Base-by-base conservation (phyloP, 208 protist species). In the Jaenimonas drosophilae region DNA sequence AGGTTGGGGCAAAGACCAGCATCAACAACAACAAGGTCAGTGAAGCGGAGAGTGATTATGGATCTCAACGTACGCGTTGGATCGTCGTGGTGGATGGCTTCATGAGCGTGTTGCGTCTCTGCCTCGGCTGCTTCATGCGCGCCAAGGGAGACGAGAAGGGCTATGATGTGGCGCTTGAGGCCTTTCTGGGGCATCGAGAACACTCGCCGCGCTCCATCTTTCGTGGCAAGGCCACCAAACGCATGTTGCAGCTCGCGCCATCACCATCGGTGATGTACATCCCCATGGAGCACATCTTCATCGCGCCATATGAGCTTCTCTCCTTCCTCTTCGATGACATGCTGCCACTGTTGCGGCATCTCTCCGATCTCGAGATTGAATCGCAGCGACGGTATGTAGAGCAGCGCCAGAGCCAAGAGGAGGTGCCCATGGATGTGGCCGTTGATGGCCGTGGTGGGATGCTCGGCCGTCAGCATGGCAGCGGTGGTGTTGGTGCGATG, bases 291-390 rank as follows among this genome's bases (percentile, higher is more conserved):
- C 54, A 51, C 21, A 49, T 89, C 25, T 89, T 76, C 51, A 78
- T 90, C 30, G 64, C 65, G 23, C 79, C 79, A 7, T 90, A 83
- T 51, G 80, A 89, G 32, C 70, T 90, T 16, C 62, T 82, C 31
- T 77, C 80, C 12, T 84, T 81, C 39, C 49, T 88, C 42, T 88
- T 93, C 55, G 85, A 93, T 49, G 67, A 88, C 51, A 88, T 90
- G 80, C 57, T 93, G 24, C 66, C 63, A 20, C 54, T 76, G 17
- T 48, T 90, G 33, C 70, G 64, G 24, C 70, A 76, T 37, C 46
- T 93, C 9, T 67, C 78, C 4, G 72, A 87, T 46, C 64, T 83
- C 27, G 84, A 92, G 56, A 45, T 82, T 26, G 52, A 32, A n/a
- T 71, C 84, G n/a, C 74, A 72, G 47, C 43, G 49, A n/a, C 47